phyloP scores from a whole-genome alignment of 352 stramenopile species.

The Aphanomyces stellatus region DNA sequence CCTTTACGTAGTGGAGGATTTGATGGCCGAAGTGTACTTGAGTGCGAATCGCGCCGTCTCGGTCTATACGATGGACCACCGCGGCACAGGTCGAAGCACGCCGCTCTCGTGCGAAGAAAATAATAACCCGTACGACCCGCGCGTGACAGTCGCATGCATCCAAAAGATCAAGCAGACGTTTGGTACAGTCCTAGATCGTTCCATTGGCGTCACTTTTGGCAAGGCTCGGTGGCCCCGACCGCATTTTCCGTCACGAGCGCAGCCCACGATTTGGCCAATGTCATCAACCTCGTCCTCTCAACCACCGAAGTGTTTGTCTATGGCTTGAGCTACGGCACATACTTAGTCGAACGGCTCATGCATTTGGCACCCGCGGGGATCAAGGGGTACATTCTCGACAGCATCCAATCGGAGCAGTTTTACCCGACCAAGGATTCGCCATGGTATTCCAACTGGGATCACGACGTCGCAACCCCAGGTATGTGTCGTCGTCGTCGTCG shows the following conservation, averaged over 20 bases:
- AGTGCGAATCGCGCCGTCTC: not conserved
- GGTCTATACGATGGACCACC: constrained; percentile 30
- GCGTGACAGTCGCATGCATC: not conserved
- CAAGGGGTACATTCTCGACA: constrained; percentile 42
- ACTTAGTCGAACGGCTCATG: constrained; percentile 39
- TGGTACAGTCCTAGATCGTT: not conserved
- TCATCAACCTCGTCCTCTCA: constrained; percentile 4
- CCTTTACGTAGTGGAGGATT: constrained; percentile 13
- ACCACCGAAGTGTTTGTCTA: constrained; percentile 35
- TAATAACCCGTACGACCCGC: not conserved
- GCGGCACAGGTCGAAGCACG: constrained; percentile 22
- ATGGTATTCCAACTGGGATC: constrained; percentile 67
- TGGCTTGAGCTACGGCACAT: constrained; percentile 51
- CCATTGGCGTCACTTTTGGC: not conserved
- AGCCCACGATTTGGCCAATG: constrained; percentile 22
- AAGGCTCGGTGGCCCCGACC: not conserved
- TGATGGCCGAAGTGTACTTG: constrained; percentile 10
- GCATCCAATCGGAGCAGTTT: constrained; percentile 22
- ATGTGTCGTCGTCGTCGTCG: not conserved
- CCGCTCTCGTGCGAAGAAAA: not conserved
- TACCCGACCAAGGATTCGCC: not conserved
- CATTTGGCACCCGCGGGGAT: constrained; percentile 32
- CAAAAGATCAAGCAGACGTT: not conserved
- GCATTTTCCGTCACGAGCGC: constrained; percentile 25
- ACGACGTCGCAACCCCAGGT: constrained; percentile 38